Conservation (phyloP, 2,329 filamentous ascomycete species). For the Cadophora sp. region DNA sequence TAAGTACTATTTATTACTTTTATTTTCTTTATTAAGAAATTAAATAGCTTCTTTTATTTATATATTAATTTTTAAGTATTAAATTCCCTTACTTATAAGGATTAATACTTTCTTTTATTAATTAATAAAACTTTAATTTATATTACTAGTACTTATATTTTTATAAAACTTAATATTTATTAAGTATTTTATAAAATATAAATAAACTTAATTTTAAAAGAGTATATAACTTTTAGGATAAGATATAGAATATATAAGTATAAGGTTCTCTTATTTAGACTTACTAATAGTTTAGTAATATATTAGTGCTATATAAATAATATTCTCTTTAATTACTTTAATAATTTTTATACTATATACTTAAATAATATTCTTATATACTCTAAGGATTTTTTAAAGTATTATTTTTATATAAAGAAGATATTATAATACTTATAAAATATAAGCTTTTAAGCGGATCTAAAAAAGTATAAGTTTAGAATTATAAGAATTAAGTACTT, state of each 20-base stretch:
- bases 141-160: too few species aligned
- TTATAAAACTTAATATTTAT: too few species aligned
- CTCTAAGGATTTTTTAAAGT: not conserved
- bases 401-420: not conserved
- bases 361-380: not conserved
- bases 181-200: too few species aligned
- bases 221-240: too few species aligned
- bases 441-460: not conserved
- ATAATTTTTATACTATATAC: not conserved
- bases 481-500: not conserved
- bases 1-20: too few species aligned
- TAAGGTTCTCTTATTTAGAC: not conserved
- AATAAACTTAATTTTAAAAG: too few species aligned
- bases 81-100: too few species aligned
- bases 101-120: too few species aligned
- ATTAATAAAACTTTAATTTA: too few species aligned
- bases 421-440: not conserved
- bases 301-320: not conserved
- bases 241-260: not conserved
- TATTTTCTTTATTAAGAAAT: too few species aligned
- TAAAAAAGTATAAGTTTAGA: not conserved
- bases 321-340: not conserved
- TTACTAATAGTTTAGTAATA: not conserved
- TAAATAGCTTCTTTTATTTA: too few species aligned
- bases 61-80: too few species aligned